These are phyloP conservation scores for Podospora pseudoanserina DNA, from an alignment of 495 filamentous ascomycete genomes.

Conservation along the genomic window DNA sequence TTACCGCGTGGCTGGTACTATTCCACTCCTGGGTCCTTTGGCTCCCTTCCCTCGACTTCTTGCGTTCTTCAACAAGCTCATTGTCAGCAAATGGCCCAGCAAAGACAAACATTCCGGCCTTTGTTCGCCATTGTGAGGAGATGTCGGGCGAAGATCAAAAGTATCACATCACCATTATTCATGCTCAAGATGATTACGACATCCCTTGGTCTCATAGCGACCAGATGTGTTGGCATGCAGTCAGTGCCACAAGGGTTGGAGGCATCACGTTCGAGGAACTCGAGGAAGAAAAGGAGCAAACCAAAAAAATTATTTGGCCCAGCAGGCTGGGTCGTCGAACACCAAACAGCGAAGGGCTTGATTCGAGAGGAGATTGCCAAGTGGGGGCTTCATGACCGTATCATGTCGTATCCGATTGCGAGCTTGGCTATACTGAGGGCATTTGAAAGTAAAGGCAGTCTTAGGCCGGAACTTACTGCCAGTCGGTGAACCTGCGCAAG, in stretches of 20 bases:
- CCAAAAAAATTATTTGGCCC: not conserved
- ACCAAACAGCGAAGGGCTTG: conserved; percentile 10
- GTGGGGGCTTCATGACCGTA: conserved; percentile 46
- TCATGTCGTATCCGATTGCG: conserved; percentile 54
- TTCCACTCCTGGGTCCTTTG: conserved; percentile 76
- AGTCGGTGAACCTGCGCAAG: too few species aligned
- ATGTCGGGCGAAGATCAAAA: conserved; percentile 18
- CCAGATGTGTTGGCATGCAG: conserved; percentile 49
- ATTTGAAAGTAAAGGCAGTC: conserved; percentile 36
- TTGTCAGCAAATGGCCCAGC: conserved; percentile 51
- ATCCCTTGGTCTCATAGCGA: conserved; percentile 65
- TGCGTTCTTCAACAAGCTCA: conserved; percentile 36
- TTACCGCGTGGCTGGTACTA: conserved; percentile 61
- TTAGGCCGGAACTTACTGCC: not conserved
- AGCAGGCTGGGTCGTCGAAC: conserved; percentile 11
- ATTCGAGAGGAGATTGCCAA: conserved; percentile 34
- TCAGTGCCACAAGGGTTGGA: conserved; percentile 44
- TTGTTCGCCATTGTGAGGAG: conserved; percentile 45
- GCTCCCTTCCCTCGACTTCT: conserved; percentile 41
- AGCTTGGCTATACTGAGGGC: conserved; percentile 60
- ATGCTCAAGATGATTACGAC: conserved; percentile 68
- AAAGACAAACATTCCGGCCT: conserved; percentile 40
- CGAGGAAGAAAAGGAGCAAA: conserved; percentile 14
- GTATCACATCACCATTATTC: conserved; percentile 62
- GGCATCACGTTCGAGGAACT: conserved; percentile 17